Evolutionary conservation across 176 grass and related monocot species (phyloP).

Genomic region (Avena sativa): DNA sequence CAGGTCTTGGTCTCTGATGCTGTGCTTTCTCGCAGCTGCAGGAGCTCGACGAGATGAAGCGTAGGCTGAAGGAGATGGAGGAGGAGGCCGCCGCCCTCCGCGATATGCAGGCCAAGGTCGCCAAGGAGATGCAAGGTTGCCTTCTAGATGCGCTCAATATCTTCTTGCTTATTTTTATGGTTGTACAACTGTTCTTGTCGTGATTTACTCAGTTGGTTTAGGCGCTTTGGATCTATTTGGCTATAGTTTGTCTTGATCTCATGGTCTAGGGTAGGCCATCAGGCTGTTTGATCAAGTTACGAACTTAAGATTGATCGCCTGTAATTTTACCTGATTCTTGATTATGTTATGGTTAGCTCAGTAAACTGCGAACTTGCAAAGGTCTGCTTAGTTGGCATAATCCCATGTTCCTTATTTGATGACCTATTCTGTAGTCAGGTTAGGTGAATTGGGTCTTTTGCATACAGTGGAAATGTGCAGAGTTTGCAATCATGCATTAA

Average conservation of each 20-base stretch:
- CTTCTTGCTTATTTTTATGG: neutral
- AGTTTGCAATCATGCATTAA: neutral
- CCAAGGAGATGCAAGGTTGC: conserved; percentile 83
- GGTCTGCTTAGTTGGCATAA: neutral
- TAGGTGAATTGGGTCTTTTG: neutral
- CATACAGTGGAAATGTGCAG: neutral
- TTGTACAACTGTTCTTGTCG: neutral
- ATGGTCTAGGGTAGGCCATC: neutral
- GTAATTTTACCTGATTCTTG: neutral
- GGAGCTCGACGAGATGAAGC: conserved; percentile 84
- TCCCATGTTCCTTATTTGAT: neutral
- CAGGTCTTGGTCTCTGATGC: conserved; percentile 17
- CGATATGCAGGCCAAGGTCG: conserved; percentile 83
- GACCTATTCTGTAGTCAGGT: neutral
- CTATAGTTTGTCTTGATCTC: conserved; percentile 18
- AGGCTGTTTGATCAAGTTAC: conserved; percentile 3
- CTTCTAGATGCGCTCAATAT: neutral
- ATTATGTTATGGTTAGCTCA: neutral
- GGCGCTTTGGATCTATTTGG: neutral
- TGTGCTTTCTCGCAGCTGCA: conserved; percentile 44
- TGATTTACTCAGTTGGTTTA: neutral
- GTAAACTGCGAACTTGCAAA: neutral
- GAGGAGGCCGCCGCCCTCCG: conserved; percentile 75
- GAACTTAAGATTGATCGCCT: neutral
- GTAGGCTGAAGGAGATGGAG: conserved; percentile 78